phyloP scores from a whole-genome alignment of 805 yeast genomes.

The Maudiozyma bulderi region DNA sequence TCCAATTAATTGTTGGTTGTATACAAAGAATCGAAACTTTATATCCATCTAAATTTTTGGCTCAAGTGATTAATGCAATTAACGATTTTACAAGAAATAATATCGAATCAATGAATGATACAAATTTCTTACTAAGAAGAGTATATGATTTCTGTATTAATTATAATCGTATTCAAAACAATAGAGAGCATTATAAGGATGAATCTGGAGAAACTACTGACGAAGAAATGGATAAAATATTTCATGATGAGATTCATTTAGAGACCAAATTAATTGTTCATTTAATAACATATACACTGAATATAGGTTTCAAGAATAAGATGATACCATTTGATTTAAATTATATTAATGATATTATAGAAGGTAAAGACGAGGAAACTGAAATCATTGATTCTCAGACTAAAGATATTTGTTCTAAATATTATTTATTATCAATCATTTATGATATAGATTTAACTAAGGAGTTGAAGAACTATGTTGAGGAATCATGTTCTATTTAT shows the following conservation, averaged over 20 bases:
- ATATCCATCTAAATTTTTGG: constrained; percentile 71
- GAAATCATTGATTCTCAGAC: background rate
- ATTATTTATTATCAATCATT: constrained; percentile 42
- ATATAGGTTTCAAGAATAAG: constrained; percentile 29
- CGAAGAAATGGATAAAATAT: constrained; percentile 33
- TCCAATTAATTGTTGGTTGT: constrained; percentile 55
- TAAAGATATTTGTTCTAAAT: constrained; percentile 26
- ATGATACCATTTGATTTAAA: constrained; percentile 17
- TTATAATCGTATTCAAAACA: constrained; percentile 23
- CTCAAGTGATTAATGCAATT: constrained; percentile 54
- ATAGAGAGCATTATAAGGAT: background rate
- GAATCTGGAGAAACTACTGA: constrained; percentile 6
- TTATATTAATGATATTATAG: constrained; percentile 13
- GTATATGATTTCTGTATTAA: constrained; percentile 52
- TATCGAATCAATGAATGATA: constrained; percentile 25
- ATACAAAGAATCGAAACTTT: constrained; percentile 52
- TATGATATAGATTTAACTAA: constrained; percentile 49
- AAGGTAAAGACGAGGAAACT: background rate
- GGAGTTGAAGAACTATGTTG: constrained; percentile 30
- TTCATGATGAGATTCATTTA: constrained; percentile 47
- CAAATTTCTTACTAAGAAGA: constrained; percentile 44
- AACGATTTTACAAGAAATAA: constrained; percentile 43
- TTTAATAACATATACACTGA: constrained; percentile 45
- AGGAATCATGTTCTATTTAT: constrained; percentile 36
- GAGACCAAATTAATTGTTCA: constrained; percentile 56